These are phyloP conservation scores for Huntiella decipiens DNA, from an alignment of 2,329 filamentous ascomycete species.

Conservation along the genomic window DNA sequence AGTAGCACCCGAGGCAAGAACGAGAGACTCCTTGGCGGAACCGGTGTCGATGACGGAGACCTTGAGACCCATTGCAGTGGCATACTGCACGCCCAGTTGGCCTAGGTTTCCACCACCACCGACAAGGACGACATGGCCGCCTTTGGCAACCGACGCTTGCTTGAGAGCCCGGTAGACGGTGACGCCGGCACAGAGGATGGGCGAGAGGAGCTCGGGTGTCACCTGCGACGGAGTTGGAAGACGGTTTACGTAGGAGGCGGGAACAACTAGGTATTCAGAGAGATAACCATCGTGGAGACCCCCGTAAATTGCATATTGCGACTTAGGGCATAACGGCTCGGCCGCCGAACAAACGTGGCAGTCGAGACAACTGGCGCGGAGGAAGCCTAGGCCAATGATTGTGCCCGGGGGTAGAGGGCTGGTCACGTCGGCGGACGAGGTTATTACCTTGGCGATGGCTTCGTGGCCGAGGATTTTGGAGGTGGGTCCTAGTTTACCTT, in stretches of 20 bases:
- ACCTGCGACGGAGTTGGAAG: slow-evolving; percentile 38
- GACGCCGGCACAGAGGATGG: slow-evolving; percentile 40
- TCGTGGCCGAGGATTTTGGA: slow-evolving; percentile 1
- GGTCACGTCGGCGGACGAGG: background rate
- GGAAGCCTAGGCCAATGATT: background rate
- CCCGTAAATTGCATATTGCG: slow-evolving; percentile 19
- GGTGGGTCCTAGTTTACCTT: background rate
- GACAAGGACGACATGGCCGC: slow-evolving; percentile 53
- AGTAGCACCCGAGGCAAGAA: background rate
- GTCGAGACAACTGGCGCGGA: background rate
- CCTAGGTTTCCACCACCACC: slow-evolving; percentile 61
- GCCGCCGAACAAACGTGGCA: background rate
- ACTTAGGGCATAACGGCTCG: background rate
- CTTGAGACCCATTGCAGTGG: slow-evolving; percentile 58
- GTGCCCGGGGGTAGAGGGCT: background rate
- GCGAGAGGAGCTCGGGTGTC: slow-evolving; percentile 42
- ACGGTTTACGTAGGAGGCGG: slow-evolving; percentile 49
- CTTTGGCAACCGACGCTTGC: slow-evolving; percentile 42
- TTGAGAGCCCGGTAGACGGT: slow-evolving; percentile 50
- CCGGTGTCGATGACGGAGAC: slow-evolving; percentile 58
- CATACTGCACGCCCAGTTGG: slow-evolving; percentile 52
- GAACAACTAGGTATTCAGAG: slow-evolving; percentile 53
- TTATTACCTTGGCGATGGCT: background rate
- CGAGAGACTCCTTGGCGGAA: slow-evolving; percentile 41
- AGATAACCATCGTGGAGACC: slow-evolving; percentile 58